Evolutionary conservation across 495 filamentous ascomycete genomes (phyloP), one percentile per base, ranked within the genome.

Genomic region (Tuber indicum): DNA sequence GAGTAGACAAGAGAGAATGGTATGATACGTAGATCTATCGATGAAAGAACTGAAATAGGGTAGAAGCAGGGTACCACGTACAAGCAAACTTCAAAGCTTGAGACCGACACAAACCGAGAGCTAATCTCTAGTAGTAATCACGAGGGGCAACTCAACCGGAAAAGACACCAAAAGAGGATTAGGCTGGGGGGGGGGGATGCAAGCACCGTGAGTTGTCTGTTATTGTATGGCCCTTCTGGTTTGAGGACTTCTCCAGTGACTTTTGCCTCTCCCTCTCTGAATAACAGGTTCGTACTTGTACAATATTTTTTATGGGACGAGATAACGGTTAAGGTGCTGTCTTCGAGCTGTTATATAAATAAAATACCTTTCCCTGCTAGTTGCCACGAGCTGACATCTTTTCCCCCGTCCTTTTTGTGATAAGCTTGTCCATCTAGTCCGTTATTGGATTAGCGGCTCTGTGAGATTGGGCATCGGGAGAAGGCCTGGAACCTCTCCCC

Each of bases 151-250:
- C 58, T 8, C 16, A 14, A 66, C 14, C 17, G 58, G 32, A 66
- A 26, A 66, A 66, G 12, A 19, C 58, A 32, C 26, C 26, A 19
- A 66, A 66, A 36, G 26, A 66, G 58, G 58, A 19, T 66, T 17
- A 66, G 58, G n/a, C n/a, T 5, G 58, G 26, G 10, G 12, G 58
- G 14, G 26, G 16, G 10, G 6, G 26, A 14, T 7, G 45, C 23
- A 74, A 74, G 46, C 75, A 76, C 23, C 26, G 43, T 73, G 75
- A 77, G 75, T 70, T 76, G 75, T 47, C 74, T 66, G 58, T 36
- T 66, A 66, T 66, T 19, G 26, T 66, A 62, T 62, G 26, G 26
- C n/a, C 1, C 32, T 36, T 66, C 58, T 17, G 58, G 26, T 2
- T 62, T 3, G 19, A 52, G 47, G 21, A 21, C 9, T 52, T 43